Percentiles rank a stretch among this genome's conserved stretches.
phyloP scores from a whole-genome alignment of 495 filamentous ascomycete species.

The Haplographium delicatum region DNA sequence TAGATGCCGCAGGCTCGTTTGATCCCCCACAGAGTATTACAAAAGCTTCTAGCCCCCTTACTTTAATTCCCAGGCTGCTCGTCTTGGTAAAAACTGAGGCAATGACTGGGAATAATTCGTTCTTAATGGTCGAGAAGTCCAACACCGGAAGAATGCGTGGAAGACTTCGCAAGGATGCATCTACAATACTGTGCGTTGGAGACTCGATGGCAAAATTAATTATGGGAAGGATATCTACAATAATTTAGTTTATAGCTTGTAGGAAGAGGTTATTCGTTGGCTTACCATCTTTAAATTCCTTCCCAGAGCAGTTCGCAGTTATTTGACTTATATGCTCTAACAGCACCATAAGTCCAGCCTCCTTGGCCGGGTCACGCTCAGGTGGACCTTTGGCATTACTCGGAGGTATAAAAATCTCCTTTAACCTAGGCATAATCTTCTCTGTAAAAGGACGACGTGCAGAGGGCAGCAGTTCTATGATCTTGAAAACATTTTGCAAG shows the following conservation, averaged over 20 bases:
- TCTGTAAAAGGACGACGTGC: conserved; percentile 74
- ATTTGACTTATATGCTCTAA: conserved; percentile 75
- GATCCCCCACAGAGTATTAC: conserved; percentile 80
- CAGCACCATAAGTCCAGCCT: conserved; percentile 85
- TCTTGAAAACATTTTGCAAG: conserved; percentile 85
- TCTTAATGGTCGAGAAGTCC: conserved; percentile 94
- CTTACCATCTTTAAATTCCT: conserved; percentile 90
- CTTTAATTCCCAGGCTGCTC: conserved; percentile 88
- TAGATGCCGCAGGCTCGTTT: conserved; percentile 33
- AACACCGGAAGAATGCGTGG: conserved; percentile 71
- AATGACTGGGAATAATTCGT: conserved; percentile 88
- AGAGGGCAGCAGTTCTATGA: conserved; percentile 68
- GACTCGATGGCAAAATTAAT: conserved; percentile 78
- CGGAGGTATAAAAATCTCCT: conserved; percentile 68
- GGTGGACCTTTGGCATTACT: conserved; percentile 35
- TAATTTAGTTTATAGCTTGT: conserved; percentile 1
- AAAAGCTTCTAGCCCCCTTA: conserved; percentile 85
- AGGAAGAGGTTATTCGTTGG: conserved; percentile 10
- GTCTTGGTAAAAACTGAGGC: conserved; percentile 87
- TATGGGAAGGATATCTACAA: conserved; percentile 75
- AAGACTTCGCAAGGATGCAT: conserved; percentile 72
- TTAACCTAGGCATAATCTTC: conserved; percentile 74
- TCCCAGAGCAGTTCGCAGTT: conserved; percentile 73
- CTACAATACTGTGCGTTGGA: conserved; percentile 79
- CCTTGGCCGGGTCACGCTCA: conserved; percentile 76